A percentile compares a stretch with the other conserved stretches of the same genome.
These are phyloP conservation scores for Hypoxylon sp. DNA, from an alignment of 2,329 filamentous ascomycete species.

Conservation along the genomic window DNA sequence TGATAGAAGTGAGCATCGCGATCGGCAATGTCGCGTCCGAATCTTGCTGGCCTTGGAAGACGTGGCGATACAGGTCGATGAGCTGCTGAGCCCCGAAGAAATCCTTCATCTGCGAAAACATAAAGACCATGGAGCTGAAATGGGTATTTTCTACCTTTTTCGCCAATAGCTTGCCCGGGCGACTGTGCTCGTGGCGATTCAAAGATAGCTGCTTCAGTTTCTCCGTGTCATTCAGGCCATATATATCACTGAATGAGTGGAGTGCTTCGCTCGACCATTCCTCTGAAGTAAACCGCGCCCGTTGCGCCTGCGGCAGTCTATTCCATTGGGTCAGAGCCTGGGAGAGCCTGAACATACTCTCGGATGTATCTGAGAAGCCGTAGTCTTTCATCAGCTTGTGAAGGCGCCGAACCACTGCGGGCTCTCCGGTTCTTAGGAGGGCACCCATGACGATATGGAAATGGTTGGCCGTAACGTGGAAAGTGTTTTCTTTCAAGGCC, in stretches of 20 bases:
- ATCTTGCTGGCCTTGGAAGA: constrained; percentile 53
- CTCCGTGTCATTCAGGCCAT: constrained; percentile 37
- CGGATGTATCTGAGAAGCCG: constrained; percentile 57
- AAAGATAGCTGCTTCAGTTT: constrained; percentile 23
- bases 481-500: constrained; percentile 58
- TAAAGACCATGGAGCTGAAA: constrained; percentile 57
- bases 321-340: constrained; percentile 55
- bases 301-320: constrained; percentile 45
- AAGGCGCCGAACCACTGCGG: constrained; percentile 56
- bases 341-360: constrained; percentile 57
- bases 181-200: constrained; percentile 2
- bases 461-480: constrained; percentile 61
- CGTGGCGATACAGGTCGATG: constrained; percentile 63
- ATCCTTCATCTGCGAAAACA: constrained; percentile 58
- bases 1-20: constrained; percentile 71
- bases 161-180: constrained; percentile 38
- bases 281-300: constrained; percentile 28
- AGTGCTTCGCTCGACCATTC: constrained; percentile 52
- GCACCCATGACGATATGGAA: constrained; percentile 66
- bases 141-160: constrained; percentile 44
- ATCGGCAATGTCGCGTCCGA: constrained; percentile 59
- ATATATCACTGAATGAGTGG: constrained; percentile 52
- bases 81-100: constrained; percentile 68
- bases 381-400: constrained; percentile 58
- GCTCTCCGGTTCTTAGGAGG: constrained; percentile 60